These are phyloP conservation scores for Domatiomyces globalis DNA, from an alignment of 2,329 filamentous ascomycete genomes.

Conservation along the genomic window DNA sequence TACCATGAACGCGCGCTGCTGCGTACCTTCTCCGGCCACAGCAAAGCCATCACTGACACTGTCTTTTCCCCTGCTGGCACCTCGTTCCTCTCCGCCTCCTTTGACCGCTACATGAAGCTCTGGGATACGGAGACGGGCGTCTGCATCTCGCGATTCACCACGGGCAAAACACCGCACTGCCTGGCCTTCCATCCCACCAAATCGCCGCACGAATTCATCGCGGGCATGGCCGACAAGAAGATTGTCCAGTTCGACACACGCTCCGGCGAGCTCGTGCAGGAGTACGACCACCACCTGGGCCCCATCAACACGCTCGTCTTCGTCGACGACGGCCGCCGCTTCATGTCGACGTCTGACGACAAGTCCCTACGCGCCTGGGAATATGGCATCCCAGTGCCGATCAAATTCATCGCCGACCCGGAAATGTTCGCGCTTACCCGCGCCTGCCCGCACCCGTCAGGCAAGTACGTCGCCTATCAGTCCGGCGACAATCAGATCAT, in stretches of 20 bases:
- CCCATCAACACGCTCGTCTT: constrained; percentile 96
- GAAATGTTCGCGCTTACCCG: constrained; percentile 96
- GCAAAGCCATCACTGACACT: constrained; percentile 77
- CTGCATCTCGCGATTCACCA: constrained; percentile 77
- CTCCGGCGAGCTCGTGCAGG: constrained; percentile 70
- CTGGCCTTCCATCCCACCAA: constrained; percentile 82
- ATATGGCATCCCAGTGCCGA: constrained; percentile 93
- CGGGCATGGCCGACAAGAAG: constrained; percentile 97
- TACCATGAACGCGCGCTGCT: constrained; percentile 82
- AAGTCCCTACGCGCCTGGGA: constrained; percentile 95
- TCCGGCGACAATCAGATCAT: constrained; percentile 91
- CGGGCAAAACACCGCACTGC: constrained; percentile 89
- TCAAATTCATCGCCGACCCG: constrained; percentile 94
- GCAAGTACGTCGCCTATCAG: constrained; percentile 91
- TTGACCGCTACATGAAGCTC: constrained; percentile 90
- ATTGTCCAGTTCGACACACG: constrained; percentile 94
- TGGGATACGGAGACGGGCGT: constrained; percentile 95
- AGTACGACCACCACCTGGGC: constrained; percentile 97
- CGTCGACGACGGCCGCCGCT: constrained; percentile 82
- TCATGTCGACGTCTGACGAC: constrained; percentile 96
- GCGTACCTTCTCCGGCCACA: constrained; percentile 82
- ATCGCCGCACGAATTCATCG: constrained; percentile 64
- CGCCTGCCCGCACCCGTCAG: constrained; percentile 67
- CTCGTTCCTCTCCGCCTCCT: constrained; percentile 80
- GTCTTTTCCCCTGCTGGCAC: constrained; percentile 72